A percentile compares a stretch with the other conserved stretches of the same genome.
Conservation (phyloP, 2,329 filamentous ascomycete species). For the Calonectria pseudoturangicola region DNA sequence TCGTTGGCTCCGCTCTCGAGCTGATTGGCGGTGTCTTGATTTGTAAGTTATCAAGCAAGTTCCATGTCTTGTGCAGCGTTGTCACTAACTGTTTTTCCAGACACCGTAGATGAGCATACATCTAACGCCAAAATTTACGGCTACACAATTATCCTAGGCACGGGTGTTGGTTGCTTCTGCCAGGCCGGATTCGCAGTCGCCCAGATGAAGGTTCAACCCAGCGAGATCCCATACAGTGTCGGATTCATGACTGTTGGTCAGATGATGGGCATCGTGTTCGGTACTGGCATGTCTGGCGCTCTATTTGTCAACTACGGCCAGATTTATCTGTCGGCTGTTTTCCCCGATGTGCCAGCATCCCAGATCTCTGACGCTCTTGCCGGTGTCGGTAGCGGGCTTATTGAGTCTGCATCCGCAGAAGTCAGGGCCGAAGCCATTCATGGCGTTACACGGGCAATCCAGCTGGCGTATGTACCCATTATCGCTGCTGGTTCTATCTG, state of each 20-base stretch:
- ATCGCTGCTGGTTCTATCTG: constrained; percentile 1
- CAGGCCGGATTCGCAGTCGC: not conserved
- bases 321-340: not conserved
- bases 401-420: not conserved
- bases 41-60: too few relatives aligned
- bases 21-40: not conserved
- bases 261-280: not conserved
- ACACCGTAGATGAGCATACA: not conserved
- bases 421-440: not conserved
- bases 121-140: constrained; percentile 4
- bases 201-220: not conserved
- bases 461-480: not conserved
- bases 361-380: not conserved
- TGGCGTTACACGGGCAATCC: not conserved
- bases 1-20: not conserved
- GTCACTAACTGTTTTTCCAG: not conserved
- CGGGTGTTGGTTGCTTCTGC: not conserved
- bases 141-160: not conserved
- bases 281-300: not conserved
- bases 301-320: constrained; percentile 3
- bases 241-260: constrained; percentile 9
- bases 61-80: too few relatives aligned
- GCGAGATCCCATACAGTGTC: not conserved
- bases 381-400: not conserved
- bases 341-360: not conserved